These are phyloP conservation scores for Fusarium brevicatenulatum DNA, from an alignment of 2,329 filamentous ascomycete genomes.

Conservation along the genomic window DNA sequence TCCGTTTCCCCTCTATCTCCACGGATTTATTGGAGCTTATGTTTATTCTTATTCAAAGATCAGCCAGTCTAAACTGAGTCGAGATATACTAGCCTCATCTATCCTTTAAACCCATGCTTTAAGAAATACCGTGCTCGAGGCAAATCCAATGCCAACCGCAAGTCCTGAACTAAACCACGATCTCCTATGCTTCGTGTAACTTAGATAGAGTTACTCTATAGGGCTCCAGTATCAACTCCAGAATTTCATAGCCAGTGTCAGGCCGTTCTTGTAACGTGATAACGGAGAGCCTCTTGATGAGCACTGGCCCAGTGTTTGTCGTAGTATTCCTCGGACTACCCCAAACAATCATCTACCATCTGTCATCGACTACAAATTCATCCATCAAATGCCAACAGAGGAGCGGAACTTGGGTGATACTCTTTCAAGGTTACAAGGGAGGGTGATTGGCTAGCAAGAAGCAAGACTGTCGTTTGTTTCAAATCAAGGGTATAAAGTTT, in stretches of 20 bases:
- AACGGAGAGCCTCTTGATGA: too few species aligned
- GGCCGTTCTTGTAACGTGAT: too few species aligned
- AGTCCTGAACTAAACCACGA: not conserved
- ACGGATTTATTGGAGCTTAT: not conserved
- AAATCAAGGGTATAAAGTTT: not conserved
- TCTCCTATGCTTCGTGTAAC: rapidly evolving
- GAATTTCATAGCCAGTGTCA: too few species aligned
- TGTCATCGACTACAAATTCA: too few species aligned
- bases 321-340: too few species aligned
- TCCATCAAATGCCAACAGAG: too few species aligned
- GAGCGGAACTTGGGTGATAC: not conserved
- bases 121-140: not conserved
- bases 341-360: too few species aligned
- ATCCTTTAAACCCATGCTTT: too few species aligned
- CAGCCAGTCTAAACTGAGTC: rapidly evolving
- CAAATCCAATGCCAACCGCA: too few species aligned
- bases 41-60: rapidly evolving
- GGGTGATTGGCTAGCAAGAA: rapidly evolving
- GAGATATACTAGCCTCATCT: not conserved
- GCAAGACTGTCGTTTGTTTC: not conserved
- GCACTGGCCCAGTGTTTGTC: too few species aligned
- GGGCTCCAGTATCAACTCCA: too few species aligned
- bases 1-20: not conserved
- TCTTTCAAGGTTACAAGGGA: not conserved
- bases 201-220: too few species aligned